Evolutionary conservation across 192 early-diverging fungal species (phyloP).

Genomic region (Coemansia sp.): DNA sequence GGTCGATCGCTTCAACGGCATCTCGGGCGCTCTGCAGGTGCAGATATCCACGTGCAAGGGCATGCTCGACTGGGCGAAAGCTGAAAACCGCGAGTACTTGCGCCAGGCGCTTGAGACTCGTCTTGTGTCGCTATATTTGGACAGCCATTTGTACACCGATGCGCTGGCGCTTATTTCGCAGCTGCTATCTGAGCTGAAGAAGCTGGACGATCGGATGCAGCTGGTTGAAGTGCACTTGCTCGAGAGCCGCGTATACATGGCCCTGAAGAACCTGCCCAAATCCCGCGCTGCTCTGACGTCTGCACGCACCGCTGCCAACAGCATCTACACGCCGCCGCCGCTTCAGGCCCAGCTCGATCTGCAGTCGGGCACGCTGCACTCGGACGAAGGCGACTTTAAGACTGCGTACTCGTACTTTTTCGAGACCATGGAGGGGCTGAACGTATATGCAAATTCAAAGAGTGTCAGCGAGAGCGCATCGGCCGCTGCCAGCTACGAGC

Average conservation of each 20-base stretch:
- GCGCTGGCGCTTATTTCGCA: slow-evolving; percentile 77
- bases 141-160: slow-evolving; percentile 95
- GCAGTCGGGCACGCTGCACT: slow-evolving; percentile 96
- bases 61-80: slow-evolving; percentile 87
- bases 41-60: slow-evolving; percentile 95
- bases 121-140: slow-evolving; percentile 84
- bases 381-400: slow-evolving; percentile 99
- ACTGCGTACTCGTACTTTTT: slow-evolving; percentile 99
- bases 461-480: slow-evolving; percentile 5
- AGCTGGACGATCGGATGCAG: slow-evolving; percentile 97
- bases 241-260: slow-evolving; percentile 92
- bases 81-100: slow-evolving; percentile 93
- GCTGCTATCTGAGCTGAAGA: slow-evolving; percentile 95
- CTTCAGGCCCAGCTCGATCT: slow-evolving; percentile 95
- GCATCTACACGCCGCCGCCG: slow-evolving; percentile 96
- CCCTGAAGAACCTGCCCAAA: slow-evolving; percentile 90
- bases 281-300: slow-evolving; percentile 93
- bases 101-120: slow-evolving; percentile 94
- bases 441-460: slow-evolving; percentile 53
- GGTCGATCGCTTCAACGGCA: slow-evolving; percentile 82
- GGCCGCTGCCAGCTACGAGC: slow-evolving; percentile 24
- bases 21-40: slow-evolving; percentile 79
- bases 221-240: slow-evolving; percentile 96
- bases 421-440: slow-evolving; percentile 93
- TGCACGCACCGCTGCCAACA: slow-evolving; percentile 94